Base-by-base conservation (phyloP, 495 filamentous ascomycete genomes). In the Hypoxylon subgilvum region DNA sequence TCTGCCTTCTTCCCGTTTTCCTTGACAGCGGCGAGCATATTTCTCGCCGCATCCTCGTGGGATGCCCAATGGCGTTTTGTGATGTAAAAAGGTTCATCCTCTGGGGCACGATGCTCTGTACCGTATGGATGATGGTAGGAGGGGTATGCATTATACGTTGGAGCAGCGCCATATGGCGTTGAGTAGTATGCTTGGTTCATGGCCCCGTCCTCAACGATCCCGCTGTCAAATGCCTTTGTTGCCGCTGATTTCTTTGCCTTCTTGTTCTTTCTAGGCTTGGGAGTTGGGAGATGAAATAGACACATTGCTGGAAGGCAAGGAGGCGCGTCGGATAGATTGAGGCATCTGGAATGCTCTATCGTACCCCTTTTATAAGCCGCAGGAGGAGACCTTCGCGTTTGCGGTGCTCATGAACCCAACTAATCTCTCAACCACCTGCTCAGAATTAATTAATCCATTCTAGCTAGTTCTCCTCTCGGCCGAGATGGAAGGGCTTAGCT, bases 1-100 rank as follows among this genome's bases (percentile, higher is more conserved):
- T 55, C 54, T 25, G 65, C 44, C 49, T 60, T 69, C 12, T 42
- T 48, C 21, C 60, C 64, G 16, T 63, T 67, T 14, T 44, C 39
- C 8, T 25, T 41, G 9, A 31, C 41, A 21, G 40, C 28, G 7
- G 41, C 56, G 14, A 47, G 31, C 1, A 42, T 50, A 3, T 34
- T 34, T 19, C 48, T 52, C 5, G 44, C 27, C 14, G 51, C 39
- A 6, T 61, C 50, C 10, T 19, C 27, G 6, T 56, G 46, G 8
- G 55, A 30, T 34, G 55, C 36, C 61, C 55, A 61, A 13, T 60
- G 40, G 27, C 39, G 14, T 27, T 22, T 49, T 13, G 56, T 51
- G n/a, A 60, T 30, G 22, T 65, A 43, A 13, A 12, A 10, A 10
- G 61, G 56, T 4, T 50, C 49, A 13, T 61, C 14, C 12, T 56